These are phyloP conservation scores for Acanthochlamys bracteata DNA, from an alignment of 106 monocot genomes.

Conservation along the genomic window DNA sequence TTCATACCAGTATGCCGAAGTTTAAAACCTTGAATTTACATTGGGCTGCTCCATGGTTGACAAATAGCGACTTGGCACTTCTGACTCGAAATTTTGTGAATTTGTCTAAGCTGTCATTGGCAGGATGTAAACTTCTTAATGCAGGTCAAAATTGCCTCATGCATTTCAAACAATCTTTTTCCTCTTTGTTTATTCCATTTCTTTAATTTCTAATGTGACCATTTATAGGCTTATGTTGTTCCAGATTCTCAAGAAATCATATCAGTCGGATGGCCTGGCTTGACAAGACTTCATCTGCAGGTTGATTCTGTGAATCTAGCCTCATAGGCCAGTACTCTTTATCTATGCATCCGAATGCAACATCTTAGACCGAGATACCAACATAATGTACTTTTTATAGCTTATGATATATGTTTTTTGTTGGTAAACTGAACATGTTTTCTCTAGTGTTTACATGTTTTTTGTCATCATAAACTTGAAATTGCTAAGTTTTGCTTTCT, in stretches of 20 bases:
- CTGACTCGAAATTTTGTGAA: conserved; percentile 40
- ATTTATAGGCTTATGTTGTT: not conserved
- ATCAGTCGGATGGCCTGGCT: conserved; percentile 66
- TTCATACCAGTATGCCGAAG: conserved; percentile 21
- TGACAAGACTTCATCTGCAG: conserved; percentile 64
- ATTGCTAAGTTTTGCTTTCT: not conserved
- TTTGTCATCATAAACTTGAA: no score
- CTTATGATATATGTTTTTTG: no score
- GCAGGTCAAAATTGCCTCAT: conserved; percentile 22
- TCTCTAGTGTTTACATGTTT: no score
- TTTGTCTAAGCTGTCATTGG: conserved; percentile 50
- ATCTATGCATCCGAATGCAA: no score
- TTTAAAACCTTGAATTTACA: conserved; percentile 49
- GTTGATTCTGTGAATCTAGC: conserved; percentile 26
- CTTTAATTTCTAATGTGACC: not conserved
- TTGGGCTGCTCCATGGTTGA: conserved; percentile 71
- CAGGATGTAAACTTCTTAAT: conserved; percentile 72
- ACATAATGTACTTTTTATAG: no score
- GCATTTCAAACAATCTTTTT: not conserved
- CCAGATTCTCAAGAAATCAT: conserved; percentile 62
- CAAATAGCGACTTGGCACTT: conserved; percentile 49
- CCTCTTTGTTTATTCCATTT: not conserved
- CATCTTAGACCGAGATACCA: no score
- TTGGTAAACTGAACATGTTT: no score
- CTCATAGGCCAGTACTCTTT: no score